Evolutionary conservation across 306 rosid genomes (phyloP), one percentile per base, ranked within the genome.

Genomic region (Trifolium subterraneum): DNA sequence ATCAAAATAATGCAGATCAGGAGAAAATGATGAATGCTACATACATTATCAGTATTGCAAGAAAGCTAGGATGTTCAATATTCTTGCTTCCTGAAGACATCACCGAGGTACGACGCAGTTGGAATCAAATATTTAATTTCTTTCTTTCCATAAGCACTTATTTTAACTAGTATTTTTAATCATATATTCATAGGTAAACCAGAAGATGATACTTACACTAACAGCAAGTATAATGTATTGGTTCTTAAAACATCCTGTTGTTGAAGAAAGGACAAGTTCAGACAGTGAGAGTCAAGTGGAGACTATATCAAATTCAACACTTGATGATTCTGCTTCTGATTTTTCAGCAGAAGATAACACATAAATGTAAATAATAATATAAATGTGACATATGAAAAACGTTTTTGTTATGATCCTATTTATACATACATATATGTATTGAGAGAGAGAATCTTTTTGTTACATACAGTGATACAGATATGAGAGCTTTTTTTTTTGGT

Each of bases 211-310:
- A 79, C 99, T 94, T 33, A 94, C 99, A 2, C 81, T 92, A 69
- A 90, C 97, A 22, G 99, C 99, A 35, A 94, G 97, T 74, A 85
- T 94, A 45, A 94, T 92, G 99, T 92, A 86, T 58, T 94, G 99
- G 97, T 90, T 81, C 82, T 78, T 94, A 72, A 90, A 90, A 67
- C 89, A 87, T 69, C 95, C 97, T 1, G 63, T 71, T 1, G 68
- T 71, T 18, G 97, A 88, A 56, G 97, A 90, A 55, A 83, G 87
- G 69, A 54, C 85, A 8, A 70, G 64, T 66, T 91, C 97, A 23
- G 98, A 91, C 16, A 88, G 89, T 72, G 98, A 93, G 77, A 86
- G 90, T 79, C 93, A 88, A 55, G 72, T 84, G 64, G 98, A 93
- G 78, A 87, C 88, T 2, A 75, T 74, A 59, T 89, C 98, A 65